Evolutionary conservation across 2,329 filamentous ascomycete genomes (phyloP).

Genomic region (Aspergillus sp.): DNA sequence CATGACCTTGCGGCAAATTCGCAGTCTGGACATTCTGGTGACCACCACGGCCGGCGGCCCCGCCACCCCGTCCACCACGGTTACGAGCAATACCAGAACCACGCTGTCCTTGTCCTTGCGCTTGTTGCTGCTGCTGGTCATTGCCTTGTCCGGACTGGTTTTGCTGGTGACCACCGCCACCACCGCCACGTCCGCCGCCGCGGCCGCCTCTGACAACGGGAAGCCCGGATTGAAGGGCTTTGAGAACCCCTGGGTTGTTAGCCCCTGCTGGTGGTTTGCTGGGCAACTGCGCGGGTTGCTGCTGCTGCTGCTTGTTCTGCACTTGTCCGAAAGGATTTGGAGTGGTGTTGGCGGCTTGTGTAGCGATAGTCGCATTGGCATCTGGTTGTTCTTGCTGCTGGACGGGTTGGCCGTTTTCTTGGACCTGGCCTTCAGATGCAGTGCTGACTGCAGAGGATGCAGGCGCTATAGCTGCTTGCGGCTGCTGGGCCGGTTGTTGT

Average conservation of each 20-base stretch:
- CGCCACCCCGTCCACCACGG: conserved; percentile 34
- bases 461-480: background rate
- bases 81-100: conserved; percentile 38
- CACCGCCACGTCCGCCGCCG: conserved; percentile 30
- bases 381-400: conserved; percentile 9
- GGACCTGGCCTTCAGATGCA: conserved; percentile 7
- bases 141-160: conserved; percentile 20
- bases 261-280: conserved; percentile 21
- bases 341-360: conserved; percentile 7
- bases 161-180: conserved; percentile 32
- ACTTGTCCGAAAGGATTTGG: conserved; percentile 21
- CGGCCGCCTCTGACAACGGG: conserved; percentile 38
- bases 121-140: conserved; percentile 19
- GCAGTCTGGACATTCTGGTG: conserved; percentile 37
- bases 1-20: conserved; percentile 18
- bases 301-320: conserved; percentile 13
- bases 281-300: conserved; percentile 19
- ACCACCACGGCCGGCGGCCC: conserved; percentile 23
- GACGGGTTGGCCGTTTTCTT: conserved; percentile 9
- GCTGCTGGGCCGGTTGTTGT: background rate
- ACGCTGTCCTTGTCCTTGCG: conserved; percentile 24
- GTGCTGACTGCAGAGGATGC: conserved; percentile 1
- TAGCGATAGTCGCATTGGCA: background rate
- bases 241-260: conserved; percentile 34
- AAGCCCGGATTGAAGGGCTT: conserved; percentile 38